Base-by-base conservation (phyloP, 768 basidiomycete genomes). In the Tylopilus plumbeoviolaceoides region DNA sequence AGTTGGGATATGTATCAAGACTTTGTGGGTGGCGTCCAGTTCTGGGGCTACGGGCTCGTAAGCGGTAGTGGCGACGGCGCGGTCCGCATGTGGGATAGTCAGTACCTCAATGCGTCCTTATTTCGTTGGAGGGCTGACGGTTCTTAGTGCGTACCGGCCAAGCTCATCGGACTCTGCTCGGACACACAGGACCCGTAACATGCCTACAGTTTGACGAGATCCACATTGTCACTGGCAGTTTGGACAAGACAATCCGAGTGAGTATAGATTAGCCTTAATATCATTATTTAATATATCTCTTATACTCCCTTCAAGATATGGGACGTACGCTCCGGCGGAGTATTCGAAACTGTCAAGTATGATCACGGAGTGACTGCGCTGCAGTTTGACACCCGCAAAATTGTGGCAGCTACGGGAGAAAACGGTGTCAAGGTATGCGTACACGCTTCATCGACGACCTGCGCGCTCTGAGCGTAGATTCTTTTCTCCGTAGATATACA, bases 21-120 rank as follows among this genome's bases (percentile, higher is more conserved):
- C 69, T 98, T 95, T 66, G 93, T 99, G 8, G 97, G 97, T 3
- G 92, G 89, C 4, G 88, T 98, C 40, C 97, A 98, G 67, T 98
- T 98, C 68, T 98, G 97, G 95, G 95, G 94, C 4, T 95, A 97
- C 66, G 97, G 93, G 1, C 79, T 99, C 33, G 93, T 98, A 5
- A 97, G 93, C 60, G 97, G 95, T 2, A 97, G 93, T 61, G 95
- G 93, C 1, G 97, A 99, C 67, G 94, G 95, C 35, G 95, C 89
- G 3, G 95, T 98, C 28, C 74, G 97, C 58, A 98, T 99, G 95
- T 99, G 97, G 97, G 97, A 99, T 66, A 98, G 94, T 95, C 65
- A 79, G 92, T 27, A 18, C 40, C 23, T 44, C 21, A 51, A 48
- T 15, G 20, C 48, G 4, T 30, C 11, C 2, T 40, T 20, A 5